These are phyloP conservation scores for Wickerhamomyces tratensis DNA, from an alignment of 805 yeast species.

Conservation along the genomic window DNA sequence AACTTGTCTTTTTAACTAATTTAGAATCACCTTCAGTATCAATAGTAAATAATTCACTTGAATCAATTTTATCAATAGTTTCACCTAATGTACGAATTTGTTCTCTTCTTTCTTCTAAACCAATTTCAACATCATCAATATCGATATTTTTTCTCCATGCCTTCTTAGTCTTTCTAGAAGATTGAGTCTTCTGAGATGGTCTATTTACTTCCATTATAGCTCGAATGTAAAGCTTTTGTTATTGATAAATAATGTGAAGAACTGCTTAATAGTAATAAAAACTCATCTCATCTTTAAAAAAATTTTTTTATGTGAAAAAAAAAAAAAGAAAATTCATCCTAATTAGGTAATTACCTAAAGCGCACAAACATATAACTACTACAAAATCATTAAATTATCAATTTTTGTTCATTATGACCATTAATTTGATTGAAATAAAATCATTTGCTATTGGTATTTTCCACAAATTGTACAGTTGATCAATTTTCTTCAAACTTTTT, in stretches of 20 bases:
- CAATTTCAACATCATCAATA: slow-evolving; percentile 64
- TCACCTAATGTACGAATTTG: slow-evolving; percentile 44
- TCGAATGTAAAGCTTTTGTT: background rate
- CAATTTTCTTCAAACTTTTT: slow-evolving; percentile 1
- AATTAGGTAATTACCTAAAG: no score
- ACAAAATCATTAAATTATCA: no score
- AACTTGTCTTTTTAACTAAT: slow-evolving; percentile 27
- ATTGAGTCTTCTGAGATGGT: slow-evolving; percentile 55
- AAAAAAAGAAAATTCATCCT: no score
- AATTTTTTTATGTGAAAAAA: no score
- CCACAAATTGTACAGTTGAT: no score
- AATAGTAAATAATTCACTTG: slow-evolving; percentile 45
- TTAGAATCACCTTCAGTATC: slow-evolving; percentile 58
- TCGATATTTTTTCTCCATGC: slow-evolving; percentile 93
- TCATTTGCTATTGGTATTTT: no score
- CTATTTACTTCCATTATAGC: slow-evolving; percentile 28
- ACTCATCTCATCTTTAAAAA: slow-evolving; percentile 1
- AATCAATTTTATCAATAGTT: slow-evolving; percentile 28
- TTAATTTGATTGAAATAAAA: no score
- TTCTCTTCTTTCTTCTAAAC: slow-evolving; percentile 62
- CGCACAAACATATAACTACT: no score
- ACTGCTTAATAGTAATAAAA: background rate
- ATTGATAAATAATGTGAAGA: no score
- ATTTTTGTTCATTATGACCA: no score
- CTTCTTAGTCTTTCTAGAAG: slow-evolving; percentile 86